These are phyloP conservation scores for Leishmania turanica DNA, from an alignment of 208 protist species.

Conservation along the genomic window DNA sequence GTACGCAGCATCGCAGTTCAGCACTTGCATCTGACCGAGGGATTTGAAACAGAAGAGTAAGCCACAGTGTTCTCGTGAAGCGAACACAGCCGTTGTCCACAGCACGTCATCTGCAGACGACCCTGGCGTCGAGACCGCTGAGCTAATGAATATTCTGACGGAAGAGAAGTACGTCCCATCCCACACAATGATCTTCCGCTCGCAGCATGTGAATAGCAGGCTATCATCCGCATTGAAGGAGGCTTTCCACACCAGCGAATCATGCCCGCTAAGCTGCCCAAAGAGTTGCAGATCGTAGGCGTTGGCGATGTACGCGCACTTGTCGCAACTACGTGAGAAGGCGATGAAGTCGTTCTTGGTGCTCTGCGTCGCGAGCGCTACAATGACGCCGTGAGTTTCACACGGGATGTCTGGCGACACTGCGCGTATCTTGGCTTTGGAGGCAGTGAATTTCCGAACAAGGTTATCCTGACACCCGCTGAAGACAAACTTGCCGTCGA, in stretches of 20 bases:
- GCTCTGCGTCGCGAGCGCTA: conserved; percentile 51
- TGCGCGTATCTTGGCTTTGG: conserved; percentile 40
- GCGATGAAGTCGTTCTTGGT: conserved; percentile 43
- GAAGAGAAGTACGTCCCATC: conserved; percentile 26
- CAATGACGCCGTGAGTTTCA: conserved; percentile 40
- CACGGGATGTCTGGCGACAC: conserved; percentile 25
- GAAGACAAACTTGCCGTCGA: conserved; percentile 54
- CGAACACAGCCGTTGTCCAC: conserved; percentile 57
- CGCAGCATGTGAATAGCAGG: conserved; percentile 54
- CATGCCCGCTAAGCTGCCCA: conserved; percentile 45
- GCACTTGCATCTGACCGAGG: conserved; percentile 34
- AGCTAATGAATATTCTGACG: conserved; percentile 29
- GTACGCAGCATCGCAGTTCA: conserved; percentile 31
- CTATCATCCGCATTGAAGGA: conserved; percentile 50
- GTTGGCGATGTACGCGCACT: conserved; percentile 43
- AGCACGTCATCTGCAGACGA: conserved; percentile 18
- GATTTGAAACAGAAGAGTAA: conserved; percentile 56
- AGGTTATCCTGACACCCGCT: conserved; percentile 69
- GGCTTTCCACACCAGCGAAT: conserved; percentile 51
- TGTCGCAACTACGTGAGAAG: conserved; percentile 57
- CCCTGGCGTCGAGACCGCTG: not conserved
- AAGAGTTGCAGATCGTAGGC: conserved; percentile 29
- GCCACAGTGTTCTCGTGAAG: conserved; percentile 23
- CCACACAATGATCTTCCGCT: conserved; percentile 63
- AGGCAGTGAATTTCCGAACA: conserved; percentile 39